Evolutionary conservation across 805 yeast species (phyloP).

Genomic region (Wickerhamomyces hampshirensis): DNA sequence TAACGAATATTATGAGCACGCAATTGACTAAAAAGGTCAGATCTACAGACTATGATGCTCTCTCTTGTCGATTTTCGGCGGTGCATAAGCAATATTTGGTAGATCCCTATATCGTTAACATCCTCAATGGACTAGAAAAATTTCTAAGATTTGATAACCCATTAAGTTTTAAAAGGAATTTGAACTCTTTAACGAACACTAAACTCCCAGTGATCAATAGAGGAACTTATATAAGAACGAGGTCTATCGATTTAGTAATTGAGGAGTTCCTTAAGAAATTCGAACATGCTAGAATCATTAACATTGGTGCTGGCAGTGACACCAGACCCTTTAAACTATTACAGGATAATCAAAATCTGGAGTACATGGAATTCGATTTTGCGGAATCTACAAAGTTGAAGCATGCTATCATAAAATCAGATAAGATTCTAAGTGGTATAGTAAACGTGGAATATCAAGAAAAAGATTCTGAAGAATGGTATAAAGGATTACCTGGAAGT

Average conservation of each 20-base stretch:
- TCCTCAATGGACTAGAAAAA: slow-evolving; percentile 18
- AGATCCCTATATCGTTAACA: slow-evolving; percentile 26
- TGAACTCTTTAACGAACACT: slow-evolving; percentile 11
- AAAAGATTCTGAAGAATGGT: slow-evolving; percentile 11
- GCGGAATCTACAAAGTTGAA: slow-evolving; percentile 42
- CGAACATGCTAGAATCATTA: slow-evolving; percentile 45
- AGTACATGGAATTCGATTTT: slow-evolving; percentile 49
- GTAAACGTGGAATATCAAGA: slow-evolving; percentile 9
- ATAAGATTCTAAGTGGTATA: slow-evolving; percentile 6
- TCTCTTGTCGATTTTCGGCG: slow-evolving; percentile 60
- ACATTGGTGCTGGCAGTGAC: slow-evolving; percentile 69
- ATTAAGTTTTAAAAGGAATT: slow-evolving; percentile 14
- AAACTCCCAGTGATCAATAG: slow-evolving; percentile 60
- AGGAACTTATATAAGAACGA: slow-evolving; percentile 63
- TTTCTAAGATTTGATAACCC: slow-evolving; percentile 20
- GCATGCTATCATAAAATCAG: slow-evolving; percentile 19
- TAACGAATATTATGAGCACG: slow-evolving; percentile 9
- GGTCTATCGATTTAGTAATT: slow-evolving; percentile 43
- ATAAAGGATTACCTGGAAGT: slow-evolving; percentile 21
- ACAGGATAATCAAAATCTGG: slow-evolving; percentile 21
- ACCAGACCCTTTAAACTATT: slow-evolving; percentile 43
- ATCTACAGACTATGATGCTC: slow-evolving; percentile 63
- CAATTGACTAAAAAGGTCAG: slow-evolving; percentile 13
- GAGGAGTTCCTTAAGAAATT: slow-evolving; percentile 34
- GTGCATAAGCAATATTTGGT: slow-evolving; percentile 42